Evolutionary conservation across 2,329 filamentous ascomycete genomes (phyloP), one percentile per base, ranked within the genome.

Genomic region (Botrytis galanthina): DNA sequence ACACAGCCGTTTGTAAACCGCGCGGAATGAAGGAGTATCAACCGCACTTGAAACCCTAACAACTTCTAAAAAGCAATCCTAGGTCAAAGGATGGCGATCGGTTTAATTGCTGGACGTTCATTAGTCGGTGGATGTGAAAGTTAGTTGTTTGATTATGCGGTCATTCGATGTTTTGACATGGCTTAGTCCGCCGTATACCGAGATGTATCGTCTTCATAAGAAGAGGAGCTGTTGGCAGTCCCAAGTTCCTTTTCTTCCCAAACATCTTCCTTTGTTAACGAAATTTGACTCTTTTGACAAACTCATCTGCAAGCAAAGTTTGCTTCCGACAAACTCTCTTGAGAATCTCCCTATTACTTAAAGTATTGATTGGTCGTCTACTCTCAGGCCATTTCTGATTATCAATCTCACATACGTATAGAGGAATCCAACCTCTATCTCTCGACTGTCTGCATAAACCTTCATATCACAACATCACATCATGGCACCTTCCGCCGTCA

Each of bases 401-500:
- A 42, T 48, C 22, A 48, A 61, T 42, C 22, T 35, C 54, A 51
- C 78, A 4, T 74, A 75, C 35, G 26, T 29, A 29, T 8, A 12
- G 29, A 61, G 37, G 37, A 70, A 26, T 32, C 18, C 16, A 44
- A 4, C n/a, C 39, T 64, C 61, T 32, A 42, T 66, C 60, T 29
- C 18, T 42, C 18, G 16, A 44, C 20, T 37, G 1, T 26, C 42
- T 57, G 22, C n/a, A 12, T 42, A 35, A 66, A 37, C n/a, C 12
- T 8, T n/a, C 22, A 59, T 8, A 63, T 26, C 26, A 73, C 12
- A 46, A 12, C 26, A 42, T 67, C 18, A 64, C 32, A 73, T 46
- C 70, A 80, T 80, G 78, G 77, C 78, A 63, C 79, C 78, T 22
- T 79, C 79, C 8, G 77, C 72, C 32, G 48, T 72, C 14, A 64